Base-by-base conservation (phyloP, 208 protist species). In the Paratrypanosoma confusum region DNA sequence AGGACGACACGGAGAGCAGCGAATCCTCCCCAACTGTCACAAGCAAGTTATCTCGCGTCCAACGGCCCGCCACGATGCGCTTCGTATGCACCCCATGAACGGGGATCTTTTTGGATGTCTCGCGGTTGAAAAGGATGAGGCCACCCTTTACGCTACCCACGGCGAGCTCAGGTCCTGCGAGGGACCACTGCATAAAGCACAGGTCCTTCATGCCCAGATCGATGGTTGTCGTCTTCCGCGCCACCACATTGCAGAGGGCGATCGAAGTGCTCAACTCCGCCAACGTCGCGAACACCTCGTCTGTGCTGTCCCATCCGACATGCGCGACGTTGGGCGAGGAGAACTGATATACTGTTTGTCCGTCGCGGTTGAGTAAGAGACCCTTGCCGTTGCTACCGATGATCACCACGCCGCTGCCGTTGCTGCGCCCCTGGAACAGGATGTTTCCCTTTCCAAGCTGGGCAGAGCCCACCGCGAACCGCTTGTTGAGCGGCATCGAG, bases 81-180 rank as follows among this genome's bases (percentile, higher is more conserved):
- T 95, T 77, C 13, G 76, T 64, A 67, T 97, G 91, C 22, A 84
- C 92, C 27, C 77, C 86, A 3, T 79, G 37, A 13, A 96, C 60
- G 0, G 94, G 78, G 5, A 81, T 62, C 40, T 96, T 91, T 25
- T 86, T 80, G n/a, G 63, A 45, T n/a, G 80, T 97, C 18, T 74
- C 67, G 22, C 83, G 79, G 67, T 97, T 95, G 65, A 95, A 97
- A 10, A 98, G 17, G 1, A 97, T 50, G 13, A 97, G 49, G 27
- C 69, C 80, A 5, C 96, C 96, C 50, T 93, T 96, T 5, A 42
- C 49, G n/a, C 69, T 80, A 21, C 93, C 90, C 6, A 97, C 59
- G 1, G 76, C 90, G 3, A 98, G 74, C 31, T 65, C 49, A 16
- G 76, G 61, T 10, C 83, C 79, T 24, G 26, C 38, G 3, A 47